Evolutionary conservation across 1,139 yeast species (phyloP), one percentile per base, ranked within the genome.

Genomic region (Debaryomyces fabryi): DNA sequence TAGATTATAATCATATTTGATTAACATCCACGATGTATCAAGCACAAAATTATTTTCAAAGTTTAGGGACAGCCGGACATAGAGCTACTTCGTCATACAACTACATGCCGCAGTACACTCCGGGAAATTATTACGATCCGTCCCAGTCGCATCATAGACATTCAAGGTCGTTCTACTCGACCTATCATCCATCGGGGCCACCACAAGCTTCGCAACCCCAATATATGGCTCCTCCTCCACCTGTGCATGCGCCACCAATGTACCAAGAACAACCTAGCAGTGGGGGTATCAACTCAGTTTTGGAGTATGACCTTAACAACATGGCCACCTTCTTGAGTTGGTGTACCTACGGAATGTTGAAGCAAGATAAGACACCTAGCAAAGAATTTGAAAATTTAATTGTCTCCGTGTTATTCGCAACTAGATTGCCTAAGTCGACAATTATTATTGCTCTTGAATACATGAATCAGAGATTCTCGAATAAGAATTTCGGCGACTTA

Each of bases 391-490:
- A 78, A 60, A 74, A 76, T 54, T 82, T 83, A 56, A 72, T 89
- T 21, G 76, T 78, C 48, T 82, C 87, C 34, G 93, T 92, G 5
- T 73, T 93, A 50, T 79, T 85, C 54, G 96, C 97, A n/a, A 93
- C 97, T 5, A 79, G 98, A 56, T 75, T 93, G 55, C 96, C 97
- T 29, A 82, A 84, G 56, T 81, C 91, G 6, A 88, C 98, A 24
- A 79, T 93, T 40, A 74, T 90, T 40, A 76, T 91, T 60, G 85
- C 96, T 13, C 74, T 91, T 59, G 91, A 89, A 57, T 90, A 88
- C 62, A 74, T 92, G 69, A 74, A 75, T 61, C 81, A 77, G 55
- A 54, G 81, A 30, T 76, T 65, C 56, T 59, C 73, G 33, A 50
- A 63, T 53, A 60, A 59, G 42, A 48, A 54, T 16, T 38, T 51